Percentiles rank a stretch among this genome's conserved stretches.
Evolutionary conservation across 2,329 filamentous ascomycete species (phyloP).

Genomic region (Trichophyton equinum): DNA sequence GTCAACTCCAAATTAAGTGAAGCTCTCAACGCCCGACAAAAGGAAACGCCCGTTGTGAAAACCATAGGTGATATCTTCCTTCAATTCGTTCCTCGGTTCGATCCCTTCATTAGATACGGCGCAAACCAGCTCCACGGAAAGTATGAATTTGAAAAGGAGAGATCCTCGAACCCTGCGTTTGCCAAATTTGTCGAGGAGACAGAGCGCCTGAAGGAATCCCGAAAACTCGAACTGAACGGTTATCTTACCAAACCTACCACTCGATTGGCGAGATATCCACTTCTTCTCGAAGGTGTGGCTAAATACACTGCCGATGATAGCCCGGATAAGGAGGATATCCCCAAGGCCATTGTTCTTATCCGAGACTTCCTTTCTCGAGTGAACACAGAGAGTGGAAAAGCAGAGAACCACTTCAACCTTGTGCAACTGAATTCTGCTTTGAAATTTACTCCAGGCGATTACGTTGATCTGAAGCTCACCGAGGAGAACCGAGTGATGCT

Average conservation of each 20-base stretch:
- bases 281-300: constrained; percentile 78
- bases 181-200: constrained; percentile 91
- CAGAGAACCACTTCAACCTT: constrained; percentile 94
- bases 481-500: constrained; percentile 87
- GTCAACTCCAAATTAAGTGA: constrained; percentile 85
- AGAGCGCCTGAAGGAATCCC: constrained; percentile 86
- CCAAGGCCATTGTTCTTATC: constrained; percentile 76
- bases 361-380: constrained; percentile 76
- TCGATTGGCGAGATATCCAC: constrained; percentile 80
- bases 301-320: constrained; percentile 86
- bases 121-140: constrained; percentile 93
- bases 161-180: constrained; percentile 72
- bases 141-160: constrained; percentile 95
- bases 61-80: constrained; percentile 91
- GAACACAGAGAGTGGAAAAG: constrained; percentile 90
- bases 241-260: constrained; percentile 97
- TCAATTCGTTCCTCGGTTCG: constrained; percentile 81
- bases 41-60: constrained; percentile 75
- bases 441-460: constrained; percentile 78
- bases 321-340: constrained; percentile 82
- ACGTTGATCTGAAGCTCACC: constrained; percentile 84
- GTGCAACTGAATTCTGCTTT: constrained; percentile 83
- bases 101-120: constrained; percentile 92
- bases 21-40: constrained; percentile 77
- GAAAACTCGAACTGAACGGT: constrained; percentile 92